These are phyloP conservation scores for Hemileccinum impolitum DNA, from an alignment of 768 basidiomycete genomes.

Conservation along the genomic window DNA sequence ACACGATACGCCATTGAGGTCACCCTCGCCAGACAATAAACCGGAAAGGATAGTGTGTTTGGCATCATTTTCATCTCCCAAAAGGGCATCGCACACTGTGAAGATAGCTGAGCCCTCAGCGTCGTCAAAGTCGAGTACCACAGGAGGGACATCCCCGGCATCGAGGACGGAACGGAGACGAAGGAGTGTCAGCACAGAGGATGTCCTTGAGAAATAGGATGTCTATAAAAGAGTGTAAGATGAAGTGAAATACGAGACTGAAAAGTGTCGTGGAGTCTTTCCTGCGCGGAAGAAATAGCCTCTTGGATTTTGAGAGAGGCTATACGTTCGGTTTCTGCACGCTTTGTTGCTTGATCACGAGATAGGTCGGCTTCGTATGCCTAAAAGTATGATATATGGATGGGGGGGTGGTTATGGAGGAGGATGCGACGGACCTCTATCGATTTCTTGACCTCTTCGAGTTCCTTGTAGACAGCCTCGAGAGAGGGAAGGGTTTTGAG, in stretches of 20 bases:
- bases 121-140: slow-evolving; percentile 43
- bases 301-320: slow-evolving; percentile 53
- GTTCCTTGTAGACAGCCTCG: slow-evolving; percentile 77
- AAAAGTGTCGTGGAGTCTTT: slow-evolving; percentile 24
- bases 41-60: slow-evolving; percentile 53
- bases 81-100: slow-evolving; percentile 49
- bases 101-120: slow-evolving; percentile 55
- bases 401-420: neutral
- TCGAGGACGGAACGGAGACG: slow-evolving; percentile 53
- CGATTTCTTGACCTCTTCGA: slow-evolving; percentile 79
- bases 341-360: slow-evolving; percentile 53
- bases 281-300: slow-evolving; percentile 59
- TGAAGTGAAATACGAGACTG: neutral
- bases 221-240: slow-evolving; percentile 35
- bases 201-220: slow-evolving; percentile 39
- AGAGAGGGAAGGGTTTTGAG: slow-evolving; percentile 70
- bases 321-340: slow-evolving; percentile 52
- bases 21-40: slow-evolving; percentile 56
- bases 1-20: slow-evolving; percentile 65
- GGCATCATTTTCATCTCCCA: slow-evolving; percentile 50
- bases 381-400: slow-evolving; percentile 33
- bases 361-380: slow-evolving; percentile 59
- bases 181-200: slow-evolving; percentile 55
- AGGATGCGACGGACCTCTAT: slow-evolving; percentile 70
- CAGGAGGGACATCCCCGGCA: slow-evolving; percentile 41